These are phyloP conservation scores for Penicillium lividum DNA, from an alignment of 495 filamentous ascomycete species.

Conservation along the genomic window DNA sequence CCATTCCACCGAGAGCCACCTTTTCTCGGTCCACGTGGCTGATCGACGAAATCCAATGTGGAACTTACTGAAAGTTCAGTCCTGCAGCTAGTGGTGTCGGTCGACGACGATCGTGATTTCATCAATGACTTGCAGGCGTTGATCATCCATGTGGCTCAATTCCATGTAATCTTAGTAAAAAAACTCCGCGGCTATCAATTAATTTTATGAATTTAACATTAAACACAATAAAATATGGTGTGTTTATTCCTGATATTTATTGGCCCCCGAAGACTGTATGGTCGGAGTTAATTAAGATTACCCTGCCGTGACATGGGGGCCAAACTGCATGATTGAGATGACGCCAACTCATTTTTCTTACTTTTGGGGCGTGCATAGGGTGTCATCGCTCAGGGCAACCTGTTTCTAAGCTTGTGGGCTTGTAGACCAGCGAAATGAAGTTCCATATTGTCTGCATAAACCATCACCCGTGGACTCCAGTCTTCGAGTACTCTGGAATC, in stretches of 20 bases:
- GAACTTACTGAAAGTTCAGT: not conserved
- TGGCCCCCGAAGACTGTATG: not conserved
- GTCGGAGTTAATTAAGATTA: not conserved
- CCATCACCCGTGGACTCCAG: not conserved
- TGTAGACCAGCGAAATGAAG: not conserved
- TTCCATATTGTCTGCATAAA: not conserved
- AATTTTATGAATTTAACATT: no score
- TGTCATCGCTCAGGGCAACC: not conserved
- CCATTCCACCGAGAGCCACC: not conserved
- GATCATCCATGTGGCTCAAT: conserved; percentile 7
- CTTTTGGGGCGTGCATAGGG: not conserved
- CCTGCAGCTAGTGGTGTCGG: conserved; percentile 6
- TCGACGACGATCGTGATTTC: conserved; percentile 4
- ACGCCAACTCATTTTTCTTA: not conserved
- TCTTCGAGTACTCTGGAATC: no score
- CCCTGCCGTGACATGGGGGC: not conserved
- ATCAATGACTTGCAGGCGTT: conserved; percentile 8
- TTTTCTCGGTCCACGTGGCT: conserved; percentile 9
- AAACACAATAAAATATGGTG: no score
- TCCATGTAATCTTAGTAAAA: not conserved
- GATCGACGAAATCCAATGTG: conserved; percentile 1
- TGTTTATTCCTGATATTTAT: no score
- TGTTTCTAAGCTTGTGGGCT: not conserved
- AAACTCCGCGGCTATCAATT: no score
- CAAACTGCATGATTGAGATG: not conserved